Evolutionary conservation across 164 flowering plant genomes (phyloP), one percentile per base, ranked within the genome.

Genomic region (Taxillus chinensis): DNA sequence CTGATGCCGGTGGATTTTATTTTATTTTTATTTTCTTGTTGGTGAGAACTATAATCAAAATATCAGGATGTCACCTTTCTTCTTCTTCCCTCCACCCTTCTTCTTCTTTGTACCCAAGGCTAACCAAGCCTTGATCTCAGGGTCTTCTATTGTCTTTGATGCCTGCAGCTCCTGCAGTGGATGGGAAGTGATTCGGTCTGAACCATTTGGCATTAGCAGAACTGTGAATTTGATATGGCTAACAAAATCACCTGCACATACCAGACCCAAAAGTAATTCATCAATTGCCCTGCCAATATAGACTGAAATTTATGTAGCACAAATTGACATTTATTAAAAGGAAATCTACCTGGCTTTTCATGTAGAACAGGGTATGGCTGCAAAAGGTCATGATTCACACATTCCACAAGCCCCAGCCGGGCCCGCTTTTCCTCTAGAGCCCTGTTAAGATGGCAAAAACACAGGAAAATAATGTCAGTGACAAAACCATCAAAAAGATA

Each of bases 41-140:
- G 27, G 27, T 27, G 27, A 27, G 27, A 27, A 27, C 27, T 2
- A 27, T 27, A 27, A 27, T 27, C 27, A 27, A 27, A 27, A 27
- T 27, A 27, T 27, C 27, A 27, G 27, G 15, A 41, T 7, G 57
- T 45, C 71, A 90, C 98, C 96, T 84, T 88, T 88, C 80, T 93
- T 93, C 82, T 86, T 93, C 79, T 92, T 92, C 15, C 97, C 97
- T 57, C 95, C 98, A 59, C 95, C 96, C 73, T 90, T 90, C 87
- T 88, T 92, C 80, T 92, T 92, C 78, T 88, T 92, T 8, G 84
- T 84, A 48, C 78, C 82, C 66, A 92, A 65, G 40, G 97, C 82
- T 45, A 93, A 68, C 98, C 98, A 93, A 10, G 92, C 85, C 76
- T 93, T 93, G 66, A 93, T 88, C 68, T 93, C 97, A 51, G 96